Conservation (phyloP, 257 asterid genomes). For the Knoxia roxburghii region DNA sequence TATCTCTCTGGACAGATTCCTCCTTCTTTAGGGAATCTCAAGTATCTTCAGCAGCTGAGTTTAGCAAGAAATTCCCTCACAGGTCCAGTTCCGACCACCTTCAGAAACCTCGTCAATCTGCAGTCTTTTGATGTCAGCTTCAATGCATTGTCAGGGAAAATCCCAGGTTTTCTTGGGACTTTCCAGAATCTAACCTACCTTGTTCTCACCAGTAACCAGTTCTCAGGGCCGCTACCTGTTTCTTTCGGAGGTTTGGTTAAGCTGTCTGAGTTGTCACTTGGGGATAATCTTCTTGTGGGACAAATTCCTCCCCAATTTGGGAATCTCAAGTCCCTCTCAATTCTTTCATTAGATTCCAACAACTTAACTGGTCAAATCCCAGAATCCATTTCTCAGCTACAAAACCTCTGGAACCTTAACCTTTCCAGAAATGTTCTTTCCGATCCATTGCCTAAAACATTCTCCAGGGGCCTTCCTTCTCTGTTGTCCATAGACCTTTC, state of each 20-base stretch:
- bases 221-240: slow-evolving; percentile 62
- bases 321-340: slow-evolving; percentile 53
- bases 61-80: slow-evolving; percentile 43
- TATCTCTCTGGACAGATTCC: slow-evolving; percentile 58
- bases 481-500: slow-evolving; percentile 74
- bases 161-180: slow-evolving; percentile 59
- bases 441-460: slow-evolving; percentile 61
- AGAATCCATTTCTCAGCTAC: slow-evolving; percentile 51
- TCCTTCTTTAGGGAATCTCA: slow-evolving; percentile 46
- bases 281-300: slow-evolving; percentile 63
- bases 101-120: slow-evolving; percentile 30
- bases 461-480: slow-evolving; percentile 50
- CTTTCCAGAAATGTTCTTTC: slow-evolving; percentile 56
- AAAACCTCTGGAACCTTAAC: slow-evolving; percentile 70
- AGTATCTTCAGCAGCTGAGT: slow-evolving; percentile 46
- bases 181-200: slow-evolving; percentile 50
- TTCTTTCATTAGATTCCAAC: slow-evolving; percentile 55
- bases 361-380: slow-evolving; percentile 73
- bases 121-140: slow-evolving; percentile 64
- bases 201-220: slow-evolving; percentile 53
- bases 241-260: slow-evolving; percentile 39
- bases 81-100: slow-evolving; percentile 47
- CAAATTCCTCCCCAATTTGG: slow-evolving; percentile 57
- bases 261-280: slow-evolving; percentile 65
- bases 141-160: slow-evolving; percentile 55